phyloP scores from a whole-genome alignment of 371 early-diverging fungal genomes.

The Circinella umbellata region DNA sequence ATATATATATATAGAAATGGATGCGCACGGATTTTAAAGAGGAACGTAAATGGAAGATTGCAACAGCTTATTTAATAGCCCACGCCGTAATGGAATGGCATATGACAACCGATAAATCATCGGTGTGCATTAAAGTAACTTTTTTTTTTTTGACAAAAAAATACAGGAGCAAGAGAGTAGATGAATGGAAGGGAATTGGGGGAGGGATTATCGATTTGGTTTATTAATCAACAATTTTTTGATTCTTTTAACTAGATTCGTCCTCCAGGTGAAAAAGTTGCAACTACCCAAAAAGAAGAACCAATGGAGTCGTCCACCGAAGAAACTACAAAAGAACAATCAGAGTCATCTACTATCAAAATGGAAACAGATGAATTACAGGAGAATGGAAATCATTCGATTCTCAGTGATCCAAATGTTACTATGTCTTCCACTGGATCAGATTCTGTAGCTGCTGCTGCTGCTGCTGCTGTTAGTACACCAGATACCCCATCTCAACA shows the following conservation, averaged over 20 bases:
- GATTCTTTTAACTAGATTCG: neutral
- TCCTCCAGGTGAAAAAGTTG: neutral
- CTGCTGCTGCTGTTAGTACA: neutral
- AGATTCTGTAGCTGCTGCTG: neutral
- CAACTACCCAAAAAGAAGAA: neutral
- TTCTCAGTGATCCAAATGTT: neutral
- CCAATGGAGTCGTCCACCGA: neutral
- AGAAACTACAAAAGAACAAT: neutral
- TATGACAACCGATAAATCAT: slow-evolving; percentile 68
- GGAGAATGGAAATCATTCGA: neutral
- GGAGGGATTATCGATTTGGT: too few species aligned
- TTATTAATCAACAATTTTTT: too few species aligned
- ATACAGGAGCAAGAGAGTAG: neutral
- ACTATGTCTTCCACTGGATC: too few species aligned
- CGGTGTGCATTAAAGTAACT: slow-evolving; percentile 72
- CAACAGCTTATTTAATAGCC: slow-evolving; percentile 71
- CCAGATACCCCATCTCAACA: slow-evolving; percentile 1
- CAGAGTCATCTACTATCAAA: neutral
- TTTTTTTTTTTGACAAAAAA: too few species aligned
- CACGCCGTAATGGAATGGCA: slow-evolving; percentile 87
- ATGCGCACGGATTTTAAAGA: slow-evolving; percentile 85
- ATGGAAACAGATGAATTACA: neutral
- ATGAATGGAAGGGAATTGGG: too few species aligned
- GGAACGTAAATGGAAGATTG: slow-evolving; percentile 86
- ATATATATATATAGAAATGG: slow-evolving; percentile 64